Evolutionary conservation across 768 basidiomycete genomes (phyloP).

Genomic region (Suillus paluster): DNA sequence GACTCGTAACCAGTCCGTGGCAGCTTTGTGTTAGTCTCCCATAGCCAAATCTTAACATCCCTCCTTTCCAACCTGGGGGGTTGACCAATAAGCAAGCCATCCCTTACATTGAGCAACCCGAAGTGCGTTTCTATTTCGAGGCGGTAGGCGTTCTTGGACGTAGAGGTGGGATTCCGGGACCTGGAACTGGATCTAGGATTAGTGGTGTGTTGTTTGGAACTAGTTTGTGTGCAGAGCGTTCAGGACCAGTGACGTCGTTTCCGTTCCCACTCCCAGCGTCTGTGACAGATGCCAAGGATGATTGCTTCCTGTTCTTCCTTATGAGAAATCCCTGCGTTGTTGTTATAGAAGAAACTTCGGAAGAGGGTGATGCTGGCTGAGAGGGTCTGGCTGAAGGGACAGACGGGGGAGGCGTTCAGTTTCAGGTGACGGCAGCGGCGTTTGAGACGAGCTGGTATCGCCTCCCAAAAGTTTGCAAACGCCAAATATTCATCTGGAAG

Average conservation of each 20-base stretch:
- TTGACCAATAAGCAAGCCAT: conserved; percentile 87
- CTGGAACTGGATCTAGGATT: conserved; percentile 45
- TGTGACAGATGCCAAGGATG: conserved; percentile 24
- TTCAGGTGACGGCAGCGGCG: conserved; percentile 23
- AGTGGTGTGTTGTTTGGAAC: conserved; percentile 17
- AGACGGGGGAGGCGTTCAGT: conserved; percentile 26
- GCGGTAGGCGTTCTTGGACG: conserved; percentile 43
- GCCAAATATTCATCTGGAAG: too few species aligned
- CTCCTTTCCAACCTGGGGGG: too few species aligned
- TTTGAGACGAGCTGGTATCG: conserved; percentile 36
- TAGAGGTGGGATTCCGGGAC: conserved; percentile 36
- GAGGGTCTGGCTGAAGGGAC: conserved; percentile 32
- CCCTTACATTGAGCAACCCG: conserved; percentile 60
- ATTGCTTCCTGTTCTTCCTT: conserved; percentile 54
- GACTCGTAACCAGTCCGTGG: too few species aligned
- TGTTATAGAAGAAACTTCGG: conserved; percentile 19
- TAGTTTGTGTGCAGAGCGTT: conserved; percentile 25
- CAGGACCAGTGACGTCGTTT: conserved; percentile 30
- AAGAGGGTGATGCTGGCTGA: too few species aligned
- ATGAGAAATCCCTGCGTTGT: conserved; percentile 45
- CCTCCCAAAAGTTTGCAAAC: conserved; percentile 67
- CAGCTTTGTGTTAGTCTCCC: too few species aligned
- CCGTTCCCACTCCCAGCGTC: neutral
- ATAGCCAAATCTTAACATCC: too few species aligned
- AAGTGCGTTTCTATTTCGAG: conserved; percentile 48